These are phyloP conservation scores for Linum usitatissimum DNA, from an alignment of 345 rosid genomes.

Conservation along the genomic window DNA sequence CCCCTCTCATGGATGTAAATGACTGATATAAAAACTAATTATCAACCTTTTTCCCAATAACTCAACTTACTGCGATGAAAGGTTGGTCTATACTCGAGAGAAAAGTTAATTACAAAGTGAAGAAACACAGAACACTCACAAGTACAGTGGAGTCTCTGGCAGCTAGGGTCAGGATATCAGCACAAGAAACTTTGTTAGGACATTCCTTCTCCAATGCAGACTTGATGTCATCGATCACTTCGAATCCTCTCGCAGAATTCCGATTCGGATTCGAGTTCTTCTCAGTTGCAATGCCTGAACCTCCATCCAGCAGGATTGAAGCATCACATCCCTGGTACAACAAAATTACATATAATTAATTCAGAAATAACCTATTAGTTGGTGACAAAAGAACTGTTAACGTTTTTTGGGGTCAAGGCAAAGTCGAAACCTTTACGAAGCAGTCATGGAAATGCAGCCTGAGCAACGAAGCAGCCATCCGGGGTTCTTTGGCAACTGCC, in stretches of 20 bases:
- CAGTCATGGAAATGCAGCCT: conserved; percentile 29
- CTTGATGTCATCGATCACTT: conserved; percentile 72
- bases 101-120: too few species aligned
- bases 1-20: too few species aligned
- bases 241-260: conserved; percentile 71
- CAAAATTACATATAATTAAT: too few species aligned
- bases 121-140: conserved; percentile 27
- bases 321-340: conserved; percentile 82
- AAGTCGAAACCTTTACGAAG: conserved; percentile 19
- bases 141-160: conserved; percentile 92
- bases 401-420: background rate
- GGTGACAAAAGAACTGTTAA: background rate
- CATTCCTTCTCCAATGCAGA: conserved; percentile 64
- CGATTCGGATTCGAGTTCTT: conserved; percentile 68
- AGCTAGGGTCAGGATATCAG: conserved; percentile 63
- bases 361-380: background rate
- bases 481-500: conserved; percentile 21
- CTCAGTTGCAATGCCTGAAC: conserved; percentile 49
- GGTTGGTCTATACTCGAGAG: too few species aligned
- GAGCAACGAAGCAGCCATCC: conserved; percentile 27
- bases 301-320: conserved; percentile 61
- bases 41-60: too few species aligned
- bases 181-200: conserved; percentile 74
- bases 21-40: too few species aligned
- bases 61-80: too few species aligned